Evolutionary conservation across 2,329 filamentous ascomycete species (phyloP).

Genomic region (Aspergillus jensenii): DNA sequence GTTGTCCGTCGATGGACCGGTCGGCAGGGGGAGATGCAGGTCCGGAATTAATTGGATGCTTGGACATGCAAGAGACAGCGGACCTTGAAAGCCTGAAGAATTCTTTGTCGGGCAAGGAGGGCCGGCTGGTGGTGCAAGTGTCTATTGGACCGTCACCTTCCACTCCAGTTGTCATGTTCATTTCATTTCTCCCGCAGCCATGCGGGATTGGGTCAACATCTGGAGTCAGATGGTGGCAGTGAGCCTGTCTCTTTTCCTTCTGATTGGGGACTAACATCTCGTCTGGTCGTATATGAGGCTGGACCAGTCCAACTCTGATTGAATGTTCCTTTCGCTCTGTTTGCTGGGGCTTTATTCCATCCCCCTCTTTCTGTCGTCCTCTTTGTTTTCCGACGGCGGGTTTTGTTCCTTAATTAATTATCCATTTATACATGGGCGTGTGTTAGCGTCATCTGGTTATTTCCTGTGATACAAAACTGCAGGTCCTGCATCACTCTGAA

Average conservation of each 20-base stretch:
- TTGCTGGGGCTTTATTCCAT: background rate
- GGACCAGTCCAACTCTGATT: background rate
- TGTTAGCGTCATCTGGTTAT: background rate
- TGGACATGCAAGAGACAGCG: background rate
- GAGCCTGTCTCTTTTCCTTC: background rate
- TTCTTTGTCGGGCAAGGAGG: background rate
- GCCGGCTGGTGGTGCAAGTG: background rate
- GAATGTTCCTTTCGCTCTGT: background rate
- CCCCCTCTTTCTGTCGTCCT: constrained; percentile 1
- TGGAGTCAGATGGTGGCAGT: constrained; percentile 3
- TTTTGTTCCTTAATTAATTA: background rate
- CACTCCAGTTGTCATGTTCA: background rate
- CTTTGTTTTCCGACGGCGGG: background rate
- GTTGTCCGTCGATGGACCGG: background rate
- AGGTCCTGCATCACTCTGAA: background rate
- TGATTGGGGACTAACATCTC: constrained; percentile 2
- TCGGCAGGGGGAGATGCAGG: constrained; percentile 2
- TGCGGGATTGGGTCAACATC: constrained; percentile 3
- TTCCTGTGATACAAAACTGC: background rate
- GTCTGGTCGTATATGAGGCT: background rate
- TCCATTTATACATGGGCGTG: background rate
- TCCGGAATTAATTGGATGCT: constrained; percentile 6
- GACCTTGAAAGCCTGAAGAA: background rate
- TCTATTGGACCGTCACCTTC: background rate
- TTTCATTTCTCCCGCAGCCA: constrained; percentile 2